phyloP scores from a whole-genome alignment of 2,329 filamentous ascomycete genomes.

The Zymoseptoria pseudotritici region DNA sequence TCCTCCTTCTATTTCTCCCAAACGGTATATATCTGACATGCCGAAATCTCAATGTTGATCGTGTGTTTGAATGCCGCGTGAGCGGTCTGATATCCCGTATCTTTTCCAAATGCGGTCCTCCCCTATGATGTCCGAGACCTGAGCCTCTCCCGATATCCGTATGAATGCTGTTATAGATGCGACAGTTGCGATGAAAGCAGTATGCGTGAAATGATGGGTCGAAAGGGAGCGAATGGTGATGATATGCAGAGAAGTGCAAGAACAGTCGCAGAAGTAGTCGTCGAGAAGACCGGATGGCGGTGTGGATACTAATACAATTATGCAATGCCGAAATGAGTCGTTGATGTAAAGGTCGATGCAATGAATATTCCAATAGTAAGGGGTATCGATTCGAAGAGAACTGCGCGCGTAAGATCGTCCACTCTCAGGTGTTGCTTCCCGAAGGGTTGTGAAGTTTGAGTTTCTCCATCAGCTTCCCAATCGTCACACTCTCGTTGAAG shows the following conservation, averaged over 20 bases:
- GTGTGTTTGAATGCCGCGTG: not conserved
- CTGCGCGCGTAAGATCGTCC: not conserved
- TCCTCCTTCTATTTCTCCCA: not conserved
- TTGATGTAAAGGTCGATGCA: not conserved
- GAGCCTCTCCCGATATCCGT: not conserved
- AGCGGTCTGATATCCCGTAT: not conserved
- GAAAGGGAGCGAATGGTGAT: not conserved
- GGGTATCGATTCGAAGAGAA: not conserved
- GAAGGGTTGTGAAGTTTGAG: conserved; percentile 50
- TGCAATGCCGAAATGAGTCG: not conserved
- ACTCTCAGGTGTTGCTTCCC: conserved; percentile 7
- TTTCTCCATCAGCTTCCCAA: conserved; percentile 80
- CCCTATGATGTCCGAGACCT: not conserved
- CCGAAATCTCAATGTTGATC: not conserved
- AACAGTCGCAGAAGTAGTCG: not conserved
- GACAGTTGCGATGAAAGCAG: not conserved
- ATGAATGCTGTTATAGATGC: not conserved
- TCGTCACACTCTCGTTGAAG: conserved; percentile 66
- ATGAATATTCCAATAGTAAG: not conserved
- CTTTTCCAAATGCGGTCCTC: not conserved
- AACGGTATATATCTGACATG: not conserved
- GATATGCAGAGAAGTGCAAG: not conserved
- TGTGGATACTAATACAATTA: not conserved
- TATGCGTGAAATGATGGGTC: not conserved
- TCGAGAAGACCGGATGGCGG: not conserved